Percentiles rank a stretch among this genome's conserved stretches.
These are phyloP conservation scores for Saccharomyces uvarum DNA, from an alignment of 1,139 yeast genomes.

Conservation along the genomic window DNA sequence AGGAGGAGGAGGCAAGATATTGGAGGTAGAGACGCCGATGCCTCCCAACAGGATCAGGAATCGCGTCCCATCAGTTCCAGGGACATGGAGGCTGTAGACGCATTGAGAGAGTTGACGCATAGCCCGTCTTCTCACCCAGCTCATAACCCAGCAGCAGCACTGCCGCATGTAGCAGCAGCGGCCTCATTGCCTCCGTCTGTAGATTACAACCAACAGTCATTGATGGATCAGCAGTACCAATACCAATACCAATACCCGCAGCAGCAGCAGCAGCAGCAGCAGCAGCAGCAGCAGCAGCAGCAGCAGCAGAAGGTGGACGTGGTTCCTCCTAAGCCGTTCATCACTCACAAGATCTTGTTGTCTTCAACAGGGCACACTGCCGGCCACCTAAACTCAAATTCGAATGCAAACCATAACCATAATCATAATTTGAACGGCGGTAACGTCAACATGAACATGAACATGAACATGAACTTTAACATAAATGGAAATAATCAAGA, in stretches of 20 bases:
- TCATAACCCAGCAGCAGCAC: conserved; percentile 2
- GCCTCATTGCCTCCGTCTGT: neutral
- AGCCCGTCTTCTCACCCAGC: conserved; percentile 7
- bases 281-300: conserved; percentile 4
- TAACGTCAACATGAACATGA: neutral
- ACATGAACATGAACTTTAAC: neutral
- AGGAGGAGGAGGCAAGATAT: conserved; percentile 28
- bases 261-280: conserved; percentile 4
- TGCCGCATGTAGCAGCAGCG: neutral
- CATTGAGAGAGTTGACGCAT: conserved; percentile 14
- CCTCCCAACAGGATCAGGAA: conserved; percentile 1
- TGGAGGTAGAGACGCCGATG: conserved; percentile 1
- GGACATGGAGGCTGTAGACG: conserved; percentile 17
- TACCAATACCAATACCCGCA: conserved; percentile 4
- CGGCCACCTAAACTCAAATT: neutral
- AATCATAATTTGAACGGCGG: neutral
- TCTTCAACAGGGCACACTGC: conserved; percentile 5
- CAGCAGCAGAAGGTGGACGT: conserved; percentile 1
- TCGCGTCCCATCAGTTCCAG: conserved; percentile 5
- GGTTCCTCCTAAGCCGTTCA: neutral
- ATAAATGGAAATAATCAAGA: neutral
- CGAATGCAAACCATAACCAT: neutral
- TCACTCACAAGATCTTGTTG: conserved; percentile 1
- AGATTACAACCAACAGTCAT: neutral
- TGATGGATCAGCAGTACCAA: conserved; percentile 1